Evolutionary conservation across 2,329 filamentous ascomycete species (phyloP).

Genomic region (Alternaria dauci): DNA sequence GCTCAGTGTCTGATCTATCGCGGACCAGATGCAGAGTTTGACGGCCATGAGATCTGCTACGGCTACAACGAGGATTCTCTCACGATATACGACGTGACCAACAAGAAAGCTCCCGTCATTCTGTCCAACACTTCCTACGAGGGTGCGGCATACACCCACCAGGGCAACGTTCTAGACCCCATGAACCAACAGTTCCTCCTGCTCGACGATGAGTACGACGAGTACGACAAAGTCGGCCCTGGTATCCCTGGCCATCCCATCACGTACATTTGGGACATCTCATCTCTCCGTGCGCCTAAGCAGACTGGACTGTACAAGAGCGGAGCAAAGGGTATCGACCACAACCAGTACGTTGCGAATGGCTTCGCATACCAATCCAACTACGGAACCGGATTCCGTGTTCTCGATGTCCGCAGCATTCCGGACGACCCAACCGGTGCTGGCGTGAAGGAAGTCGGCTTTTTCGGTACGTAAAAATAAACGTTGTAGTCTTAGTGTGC

Average conservation of each 20-base stretch:
- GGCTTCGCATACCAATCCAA: slow-evolving; percentile 56
- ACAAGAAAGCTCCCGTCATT: slow-evolving; percentile 57
- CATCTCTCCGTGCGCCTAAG: slow-evolving; percentile 43
- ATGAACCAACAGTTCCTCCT: slow-evolving; percentile 48
- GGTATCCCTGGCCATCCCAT: slow-evolving; percentile 46
- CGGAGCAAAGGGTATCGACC: slow-evolving; percentile 53
- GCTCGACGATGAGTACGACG: slow-evolving; percentile 53
- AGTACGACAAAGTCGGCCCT: slow-evolving; percentile 49
- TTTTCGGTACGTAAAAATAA: slow-evolving; percentile 39
- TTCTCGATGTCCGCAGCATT: slow-evolving; percentile 55
- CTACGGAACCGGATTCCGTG: slow-evolving; percentile 54
- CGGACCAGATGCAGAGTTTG: slow-evolving; percentile 60
- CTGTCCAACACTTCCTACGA: slow-evolving; percentile 64
- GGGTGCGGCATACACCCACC: slow-evolving; percentile 67
- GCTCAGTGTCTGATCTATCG: slow-evolving; percentile 67
- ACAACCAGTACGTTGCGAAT: slow-evolving; percentile 58
- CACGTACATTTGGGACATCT: slow-evolving; percentile 53
- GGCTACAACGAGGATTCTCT: slow-evolving; percentile 65
- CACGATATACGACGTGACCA: slow-evolving; percentile 62
- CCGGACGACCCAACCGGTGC: slow-evolving; percentile 52
- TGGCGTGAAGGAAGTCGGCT: slow-evolving; percentile 54
- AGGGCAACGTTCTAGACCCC: slow-evolving; percentile 61
- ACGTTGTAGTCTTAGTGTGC: background rate
- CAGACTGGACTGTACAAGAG: slow-evolving; percentile 56
- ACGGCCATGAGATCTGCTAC: slow-evolving; percentile 64